Evolutionary conservation across 495 filamentous ascomycete genomes (phyloP).

Genomic region (Aspergillus baeticus): DNA sequence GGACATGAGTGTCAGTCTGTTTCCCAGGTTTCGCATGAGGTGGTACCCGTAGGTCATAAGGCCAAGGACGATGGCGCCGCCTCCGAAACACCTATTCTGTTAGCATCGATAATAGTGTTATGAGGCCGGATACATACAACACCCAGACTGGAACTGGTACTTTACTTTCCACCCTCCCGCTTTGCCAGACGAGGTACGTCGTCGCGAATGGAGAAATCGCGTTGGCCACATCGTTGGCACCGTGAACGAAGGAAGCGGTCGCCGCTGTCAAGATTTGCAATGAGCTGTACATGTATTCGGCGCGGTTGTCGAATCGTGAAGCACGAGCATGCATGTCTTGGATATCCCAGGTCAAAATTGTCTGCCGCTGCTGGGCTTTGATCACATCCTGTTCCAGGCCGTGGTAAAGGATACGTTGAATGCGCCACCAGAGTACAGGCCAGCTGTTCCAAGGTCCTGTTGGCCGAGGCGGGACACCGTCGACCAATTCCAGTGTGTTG

Average conservation of each 20-base stretch:
- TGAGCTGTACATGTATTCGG: constrained; percentile 12
- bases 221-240: constrained; percentile 9
- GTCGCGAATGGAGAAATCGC: constrained; percentile 8
- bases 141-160: constrained; percentile 11
- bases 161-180: background rate
- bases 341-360: constrained; percentile 8
- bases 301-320: constrained; percentile 5
- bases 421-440: background rate
- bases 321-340: constrained; percentile 13
- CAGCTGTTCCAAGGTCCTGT: background rate
- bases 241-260: constrained; percentile 10
- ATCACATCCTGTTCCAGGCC: constrained; percentile 11
- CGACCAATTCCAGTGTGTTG: background rate
- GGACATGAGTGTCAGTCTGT: constrained; percentile 10
- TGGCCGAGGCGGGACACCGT: constrained; percentile 4
- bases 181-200: constrained; percentile 8
- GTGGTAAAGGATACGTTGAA: constrained; percentile 6
- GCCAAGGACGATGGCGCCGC: constrained; percentile 7
- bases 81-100: background rate
- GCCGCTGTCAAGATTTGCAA: constrained; percentile 11
- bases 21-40: constrained; percentile 11
- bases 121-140: background rate
- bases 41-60: constrained; percentile 9
- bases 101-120: background rate
- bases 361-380: constrained; percentile 4